Conservation (phyloP, 1,284 basidiomycete species). For the Somion occarium region DNA sequence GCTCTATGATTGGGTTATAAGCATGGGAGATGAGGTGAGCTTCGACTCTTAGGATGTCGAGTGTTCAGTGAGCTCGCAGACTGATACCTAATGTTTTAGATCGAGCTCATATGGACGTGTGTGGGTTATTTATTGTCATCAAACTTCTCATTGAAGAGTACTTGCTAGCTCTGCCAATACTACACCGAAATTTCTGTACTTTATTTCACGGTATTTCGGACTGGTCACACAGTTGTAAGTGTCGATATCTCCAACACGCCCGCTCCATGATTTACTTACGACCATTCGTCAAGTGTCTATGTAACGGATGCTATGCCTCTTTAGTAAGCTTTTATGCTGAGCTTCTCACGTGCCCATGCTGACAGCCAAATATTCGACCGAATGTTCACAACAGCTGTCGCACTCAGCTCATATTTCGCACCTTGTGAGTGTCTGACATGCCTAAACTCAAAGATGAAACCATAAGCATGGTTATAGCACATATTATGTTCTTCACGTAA, state of each 20-base stretch:
- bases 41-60: too few species aligned
- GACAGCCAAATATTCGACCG: too few species aligned
- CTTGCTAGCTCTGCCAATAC: slow-evolving; percentile 9
- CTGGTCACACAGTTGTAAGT: slow-evolving; percentile 7
- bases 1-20: slow-evolving; percentile 1
- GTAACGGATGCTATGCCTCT: too few species aligned
- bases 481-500: neutral
- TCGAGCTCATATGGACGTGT: slow-evolving; percentile 10
- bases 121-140: neutral
- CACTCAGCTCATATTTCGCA: neutral
- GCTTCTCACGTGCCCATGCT: too few species aligned
- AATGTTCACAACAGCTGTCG: neutral
- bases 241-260: too few species aligned
- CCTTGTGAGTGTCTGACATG: neutral
- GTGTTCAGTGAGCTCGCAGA: too few species aligned
- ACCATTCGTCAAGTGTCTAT: too few species aligned
- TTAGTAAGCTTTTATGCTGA: too few species aligned
- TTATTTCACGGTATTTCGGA: slow-evolving; percentile 11
- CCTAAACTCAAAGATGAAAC: too few species aligned
- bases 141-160: too few species aligned
- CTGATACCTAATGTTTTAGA: too few species aligned
- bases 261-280: too few species aligned
- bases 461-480: neutral
- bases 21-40: slow-evolving; percentile 4
- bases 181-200: slow-evolving; percentile 9